These are phyloP conservation scores for Akanthomyces lecanii DNA, from an alignment of 2,329 filamentous ascomycete genomes.

Conservation along the genomic window DNA sequence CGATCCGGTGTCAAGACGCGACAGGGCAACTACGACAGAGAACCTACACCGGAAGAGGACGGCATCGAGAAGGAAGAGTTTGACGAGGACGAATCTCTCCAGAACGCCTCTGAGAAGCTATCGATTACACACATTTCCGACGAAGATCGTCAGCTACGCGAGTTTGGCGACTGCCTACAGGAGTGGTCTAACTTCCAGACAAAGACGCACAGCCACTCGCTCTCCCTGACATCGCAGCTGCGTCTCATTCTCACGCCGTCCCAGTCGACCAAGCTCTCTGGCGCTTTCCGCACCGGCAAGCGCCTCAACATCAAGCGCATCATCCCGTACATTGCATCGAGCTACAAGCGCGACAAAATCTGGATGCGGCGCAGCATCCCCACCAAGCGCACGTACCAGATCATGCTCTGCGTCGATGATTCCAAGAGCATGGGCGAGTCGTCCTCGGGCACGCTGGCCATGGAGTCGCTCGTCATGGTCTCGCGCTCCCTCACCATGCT, in stretches of 20 bases:
- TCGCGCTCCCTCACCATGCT: constrained; percentile 84
- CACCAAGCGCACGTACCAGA: constrained; percentile 92
- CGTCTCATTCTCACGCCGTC: constrained; percentile 93
- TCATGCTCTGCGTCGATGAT: constrained; percentile 95
- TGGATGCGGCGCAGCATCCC: constrained; percentile 95
- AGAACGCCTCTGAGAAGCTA: constrained; percentile 59
- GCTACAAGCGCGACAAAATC: constrained; percentile 99
- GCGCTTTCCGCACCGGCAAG: constrained; percentile 95
- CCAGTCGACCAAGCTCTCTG: constrained; percentile 90
- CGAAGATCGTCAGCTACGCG: constrained; percentile 39
- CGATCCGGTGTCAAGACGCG: constrained; percentile 57
- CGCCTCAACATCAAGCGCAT: constrained; percentile 99
- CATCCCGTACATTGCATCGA: constrained; percentile 97
- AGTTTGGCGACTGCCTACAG: constrained; percentile 56
- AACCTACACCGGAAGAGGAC: constrained; percentile 40
- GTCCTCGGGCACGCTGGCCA: constrained; percentile 71
- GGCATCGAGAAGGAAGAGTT: constrained; percentile 41
- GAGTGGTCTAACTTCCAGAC: constrained; percentile 85
- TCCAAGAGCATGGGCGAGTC: constrained; percentile 87
- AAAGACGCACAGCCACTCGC: constrained; percentile 78
- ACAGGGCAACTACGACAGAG: constrained; percentile 55
- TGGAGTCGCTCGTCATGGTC: constrained; percentile 91
- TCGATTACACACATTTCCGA: constrained; percentile 67
- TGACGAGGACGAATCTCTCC: constrained; percentile 43
- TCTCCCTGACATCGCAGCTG: constrained; percentile 88